Evolutionary conservation across 2,329 filamentous ascomycete genomes (phyloP), one percentile per base, ranked within the genome.

Genomic region (Nigrospora sphaerica): DNA sequence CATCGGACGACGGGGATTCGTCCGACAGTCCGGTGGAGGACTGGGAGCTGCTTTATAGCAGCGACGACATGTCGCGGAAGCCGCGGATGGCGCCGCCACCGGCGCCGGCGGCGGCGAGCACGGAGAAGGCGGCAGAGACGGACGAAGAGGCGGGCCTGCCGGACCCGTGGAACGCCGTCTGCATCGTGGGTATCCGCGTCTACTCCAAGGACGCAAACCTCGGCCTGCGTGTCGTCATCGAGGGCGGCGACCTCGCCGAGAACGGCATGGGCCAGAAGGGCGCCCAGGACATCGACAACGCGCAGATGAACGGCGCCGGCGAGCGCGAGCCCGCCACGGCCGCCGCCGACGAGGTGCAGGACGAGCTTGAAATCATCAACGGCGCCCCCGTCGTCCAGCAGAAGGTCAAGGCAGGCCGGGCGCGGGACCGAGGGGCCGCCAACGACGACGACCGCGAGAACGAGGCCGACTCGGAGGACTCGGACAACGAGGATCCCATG

Each of bases 21-120:
- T 81, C 77, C 0, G 79, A 81, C 39, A 80, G 76, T 7, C 80
- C 80, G 0, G 69, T 82, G 2, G 71, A 74, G 33, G 78, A 82
- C 49, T 81, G 73, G 69, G 78, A 82, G 52, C 69, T 74, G 52
- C 67, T 80, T 28, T 81, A 80, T 59, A 78, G 73, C 48, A 73
- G 71, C 43, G 78, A 82, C 51, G 78, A 83, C 54, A 73, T 78
- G 61, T 69, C 71, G 0, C 71, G 73, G 46, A 76, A 76, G 58
- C 75, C 73, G 5, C 68, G 71, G 14, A 57, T 67, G 37, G 58
- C 64, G 2, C 62, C 65, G 2, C 40, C 56, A 1, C 40, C 52
- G 7, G 37, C 55, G 3, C 39, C 54, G 4, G 44, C 62, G 12
- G 45, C 61, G 12, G 51, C 49, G 1, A 61, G 48, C 23, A 58